Conservation (phyloP, 345 rosid genomes). For the Moricandia moricandioides region DNA sequence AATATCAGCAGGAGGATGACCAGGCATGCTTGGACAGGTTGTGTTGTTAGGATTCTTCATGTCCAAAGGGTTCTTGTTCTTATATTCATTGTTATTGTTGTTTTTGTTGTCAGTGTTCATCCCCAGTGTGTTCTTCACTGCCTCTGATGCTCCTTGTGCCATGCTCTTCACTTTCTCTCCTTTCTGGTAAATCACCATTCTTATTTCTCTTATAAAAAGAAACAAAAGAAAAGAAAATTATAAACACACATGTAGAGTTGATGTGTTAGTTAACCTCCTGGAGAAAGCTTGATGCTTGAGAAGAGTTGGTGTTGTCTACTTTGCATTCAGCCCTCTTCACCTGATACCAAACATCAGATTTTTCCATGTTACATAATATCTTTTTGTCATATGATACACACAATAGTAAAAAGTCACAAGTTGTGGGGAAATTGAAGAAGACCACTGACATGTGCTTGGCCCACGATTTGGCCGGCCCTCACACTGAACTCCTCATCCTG, state of each 20-base stretch:
- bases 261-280: constrained; percentile 29
- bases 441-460: constrained; percentile 34
- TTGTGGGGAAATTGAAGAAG: constrained; percentile 28
- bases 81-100: constrained; percentile 20
- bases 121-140: constrained; percentile 48
- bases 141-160: constrained; percentile 54
- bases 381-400: not conserved
- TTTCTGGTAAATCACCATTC: constrained; percentile 29
- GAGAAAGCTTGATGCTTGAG: constrained; percentile 29
- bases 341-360: constrained; percentile 23
- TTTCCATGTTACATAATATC: not conserved
- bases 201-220: not conserved
- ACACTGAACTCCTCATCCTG: constrained; percentile 29
- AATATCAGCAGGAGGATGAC: constrained; percentile 34
- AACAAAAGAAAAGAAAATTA: not conserved
- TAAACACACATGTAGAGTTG: not conserved
- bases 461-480: constrained; percentile 39
- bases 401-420: constrained; percentile 6
- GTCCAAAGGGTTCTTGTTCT: constrained; percentile 39
- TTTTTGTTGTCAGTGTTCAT: constrained; percentile 31
- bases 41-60: constrained; percentile 35
- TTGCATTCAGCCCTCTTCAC: constrained; percentile 19
- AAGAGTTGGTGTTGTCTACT: constrained; percentile 12
- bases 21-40: constrained; percentile 40
- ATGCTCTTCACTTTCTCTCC: constrained; percentile 49